Conservation (phyloP, 345 rosid genomes). For the Eutrema yunnanense region DNA sequence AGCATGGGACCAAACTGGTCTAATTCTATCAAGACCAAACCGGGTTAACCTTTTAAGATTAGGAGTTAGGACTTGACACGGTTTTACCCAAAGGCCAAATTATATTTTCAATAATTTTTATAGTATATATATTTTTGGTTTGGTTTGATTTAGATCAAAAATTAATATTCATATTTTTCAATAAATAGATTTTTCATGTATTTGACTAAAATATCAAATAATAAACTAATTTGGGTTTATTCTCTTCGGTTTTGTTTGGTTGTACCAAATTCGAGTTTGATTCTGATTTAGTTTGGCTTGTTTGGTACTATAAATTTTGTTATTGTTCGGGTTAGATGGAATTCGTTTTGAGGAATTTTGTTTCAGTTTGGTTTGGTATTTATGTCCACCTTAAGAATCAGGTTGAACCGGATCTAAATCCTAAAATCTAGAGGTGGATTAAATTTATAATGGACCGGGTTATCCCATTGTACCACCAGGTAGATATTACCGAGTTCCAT, state of each 20-base stretch:
- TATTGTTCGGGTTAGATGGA: not conserved
- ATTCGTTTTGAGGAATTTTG: not conserved
- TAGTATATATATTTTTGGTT: too few species aligned
- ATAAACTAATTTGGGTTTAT: too few species aligned
- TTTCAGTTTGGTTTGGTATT: not conserved
- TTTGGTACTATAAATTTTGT: not conserved
- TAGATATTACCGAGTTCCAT: not conserved
- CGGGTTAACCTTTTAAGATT: not conserved
- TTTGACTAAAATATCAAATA: too few species aligned
- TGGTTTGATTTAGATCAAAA: too few species aligned
- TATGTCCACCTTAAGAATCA: not conserved
- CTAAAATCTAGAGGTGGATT: not conserved
- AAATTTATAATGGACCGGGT: slow-evolving; percentile 5
- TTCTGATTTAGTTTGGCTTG: not conserved
- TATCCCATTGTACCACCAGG: slow-evolving; percentile 18
- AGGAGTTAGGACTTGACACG: not conserved
- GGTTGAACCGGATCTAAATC: not conserved
- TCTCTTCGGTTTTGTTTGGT: too few species aligned
- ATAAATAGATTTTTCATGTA: too few species aligned
- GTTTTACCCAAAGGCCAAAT: not conserved
- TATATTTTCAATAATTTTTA: too few species aligned
- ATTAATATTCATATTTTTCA: too few species aligned
- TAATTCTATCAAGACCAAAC: not conserved
- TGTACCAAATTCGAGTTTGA: too few species aligned
- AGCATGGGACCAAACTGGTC: slow-evolving; percentile 3